Evolutionary conservation across 495 filamentous ascomycete species (phyloP).

Genomic region (Entonaema liquescens): DNA sequence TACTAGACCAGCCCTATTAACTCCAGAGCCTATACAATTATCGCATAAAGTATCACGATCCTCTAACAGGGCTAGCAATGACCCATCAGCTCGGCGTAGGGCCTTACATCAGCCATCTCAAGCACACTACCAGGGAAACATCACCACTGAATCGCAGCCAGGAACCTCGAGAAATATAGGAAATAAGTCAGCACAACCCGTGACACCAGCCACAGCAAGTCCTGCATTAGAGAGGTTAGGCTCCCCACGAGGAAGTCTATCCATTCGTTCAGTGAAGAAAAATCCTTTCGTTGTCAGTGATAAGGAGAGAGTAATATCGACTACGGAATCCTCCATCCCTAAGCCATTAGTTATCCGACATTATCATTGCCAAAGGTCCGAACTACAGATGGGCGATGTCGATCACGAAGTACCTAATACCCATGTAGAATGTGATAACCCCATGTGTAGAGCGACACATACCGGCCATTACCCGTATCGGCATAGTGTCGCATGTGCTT

Average conservation of each 20-base stretch:
- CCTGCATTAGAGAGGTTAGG: neutral
- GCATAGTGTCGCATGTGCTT: conserved; percentile 41
- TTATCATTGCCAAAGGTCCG: conserved; percentile 1
- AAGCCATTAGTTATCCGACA: neutral
- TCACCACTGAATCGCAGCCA: neutral
- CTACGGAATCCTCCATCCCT: neutral
- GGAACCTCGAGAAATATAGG: neutral
- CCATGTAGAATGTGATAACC: conserved; percentile 41
- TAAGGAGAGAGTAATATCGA: conserved; percentile 4
- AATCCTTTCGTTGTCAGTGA: conserved; percentile 24
- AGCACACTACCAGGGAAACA: neutral
- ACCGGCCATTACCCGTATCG: conserved; percentile 46
- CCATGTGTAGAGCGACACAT: conserved; percentile 46
- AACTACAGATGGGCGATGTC: neutral
- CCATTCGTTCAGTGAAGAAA: conserved; percentile 5
- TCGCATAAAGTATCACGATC: neutral
- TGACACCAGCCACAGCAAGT: neutral
- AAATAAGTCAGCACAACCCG: neutral
- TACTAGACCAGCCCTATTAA: neutral
- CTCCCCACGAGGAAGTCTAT: neutral
- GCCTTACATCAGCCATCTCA: neutral
- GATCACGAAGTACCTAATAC: conserved; percentile 7
- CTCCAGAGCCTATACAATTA: neutral
- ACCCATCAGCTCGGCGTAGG: neutral
- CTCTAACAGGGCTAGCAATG: neutral